phyloP scores from a whole-genome alignment of 2,329 filamentous ascomycete genomes.

The Alternaria conjuncta region DNA sequence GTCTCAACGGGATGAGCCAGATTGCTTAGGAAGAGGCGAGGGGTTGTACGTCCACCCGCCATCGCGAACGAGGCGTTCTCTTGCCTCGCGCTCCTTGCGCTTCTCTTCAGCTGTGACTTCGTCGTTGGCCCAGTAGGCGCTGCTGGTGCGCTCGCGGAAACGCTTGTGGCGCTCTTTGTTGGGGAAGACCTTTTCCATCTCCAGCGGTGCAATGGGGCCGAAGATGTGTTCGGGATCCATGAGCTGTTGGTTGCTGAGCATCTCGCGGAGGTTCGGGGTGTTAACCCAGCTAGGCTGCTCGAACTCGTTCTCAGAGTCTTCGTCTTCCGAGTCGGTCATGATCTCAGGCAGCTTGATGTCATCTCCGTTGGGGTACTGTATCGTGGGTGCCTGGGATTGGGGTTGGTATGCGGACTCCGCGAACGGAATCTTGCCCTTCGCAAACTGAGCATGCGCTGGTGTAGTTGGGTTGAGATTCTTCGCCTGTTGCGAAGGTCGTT shows the following conservation, averaged over 20 bases:
- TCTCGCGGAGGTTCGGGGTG: slow-evolving; percentile 77
- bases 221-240: slow-evolving; percentile 87
- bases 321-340: slow-evolving; percentile 90
- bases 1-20: slow-evolving; percentile 21
- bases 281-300: slow-evolving; percentile 84
- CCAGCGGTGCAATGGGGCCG: slow-evolving; percentile 83
- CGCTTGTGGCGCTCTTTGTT: slow-evolving; percentile 81
- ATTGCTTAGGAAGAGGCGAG: slow-evolving; percentile 33
- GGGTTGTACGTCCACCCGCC: slow-evolving; percentile 72
- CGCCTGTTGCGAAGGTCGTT: slow-evolving; percentile 49
- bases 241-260: slow-evolving; percentile 81
- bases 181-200: slow-evolving; percentile 93
- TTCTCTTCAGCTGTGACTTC: slow-evolving; percentile 87
- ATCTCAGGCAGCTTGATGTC: slow-evolving; percentile 93
- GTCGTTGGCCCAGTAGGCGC: slow-evolving; percentile 92
- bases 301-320: slow-evolving; percentile 71
- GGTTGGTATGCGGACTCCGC: slow-evolving; percentile 65
- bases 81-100: slow-evolving; percentile 75
- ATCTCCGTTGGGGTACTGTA: slow-evolving; percentile 86
- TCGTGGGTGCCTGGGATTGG: slow-evolving; percentile 64
- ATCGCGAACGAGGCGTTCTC: slow-evolving; percentile 79
- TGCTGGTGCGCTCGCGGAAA: slow-evolving; percentile 89
- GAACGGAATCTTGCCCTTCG: slow-evolving; percentile 89
- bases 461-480: slow-evolving; percentile 53
- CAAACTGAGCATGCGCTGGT: slow-evolving; percentile 72